Conservation (phyloP, 768 basidiomycete species). For the Leccinum rimulosum region DNA sequence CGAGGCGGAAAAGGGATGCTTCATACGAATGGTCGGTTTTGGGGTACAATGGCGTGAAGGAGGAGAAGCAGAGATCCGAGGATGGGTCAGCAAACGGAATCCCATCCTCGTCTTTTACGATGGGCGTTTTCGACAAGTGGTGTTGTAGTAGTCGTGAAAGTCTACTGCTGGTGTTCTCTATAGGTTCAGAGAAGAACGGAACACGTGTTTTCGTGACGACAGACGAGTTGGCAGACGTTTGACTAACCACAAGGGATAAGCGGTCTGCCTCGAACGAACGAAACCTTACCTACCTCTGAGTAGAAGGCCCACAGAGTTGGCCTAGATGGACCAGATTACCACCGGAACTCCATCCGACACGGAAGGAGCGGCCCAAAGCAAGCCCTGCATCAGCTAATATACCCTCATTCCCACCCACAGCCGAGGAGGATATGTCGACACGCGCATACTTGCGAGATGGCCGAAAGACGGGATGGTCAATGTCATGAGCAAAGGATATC, state of each 20-base stretch:
- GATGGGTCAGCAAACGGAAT: slow-evolving; percentile 70
- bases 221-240: slow-evolving; percentile 60
- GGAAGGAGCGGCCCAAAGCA: slow-evolving; percentile 81
- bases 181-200: slow-evolving; percentile 36
- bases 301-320: slow-evolving; percentile 59
- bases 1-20: slow-evolving; percentile 84
- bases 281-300: slow-evolving; percentile 46
- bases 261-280: neutral
- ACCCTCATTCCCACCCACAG: slow-evolving; percentile 61
- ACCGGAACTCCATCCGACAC: slow-evolving; percentile 87
- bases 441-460: slow-evolving; percentile 82
- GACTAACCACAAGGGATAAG: slow-evolving; percentile 34
- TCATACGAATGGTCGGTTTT: slow-evolving; percentile 69
- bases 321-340: slow-evolving; percentile 77
- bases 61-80: slow-evolving; percentile 66
- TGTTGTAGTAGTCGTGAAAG: slow-evolving; percentile 69
- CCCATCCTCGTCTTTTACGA: slow-evolving; percentile 65
- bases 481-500: slow-evolving; percentile 73
- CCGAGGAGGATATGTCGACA: slow-evolving; percentile 66
- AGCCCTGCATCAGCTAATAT: slow-evolving; percentile 79
- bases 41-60: slow-evolving; percentile 72
- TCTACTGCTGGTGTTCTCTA: slow-evolving; percentile 37
- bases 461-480: slow-evolving; percentile 62
- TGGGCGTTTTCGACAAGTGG: slow-evolving; percentile 71
- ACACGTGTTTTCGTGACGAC: slow-evolving; percentile 50